phyloP scores from a whole-genome alignment of 768 basidiomycete genomes.

The Psilocybe subaeruginosa region DNA sequence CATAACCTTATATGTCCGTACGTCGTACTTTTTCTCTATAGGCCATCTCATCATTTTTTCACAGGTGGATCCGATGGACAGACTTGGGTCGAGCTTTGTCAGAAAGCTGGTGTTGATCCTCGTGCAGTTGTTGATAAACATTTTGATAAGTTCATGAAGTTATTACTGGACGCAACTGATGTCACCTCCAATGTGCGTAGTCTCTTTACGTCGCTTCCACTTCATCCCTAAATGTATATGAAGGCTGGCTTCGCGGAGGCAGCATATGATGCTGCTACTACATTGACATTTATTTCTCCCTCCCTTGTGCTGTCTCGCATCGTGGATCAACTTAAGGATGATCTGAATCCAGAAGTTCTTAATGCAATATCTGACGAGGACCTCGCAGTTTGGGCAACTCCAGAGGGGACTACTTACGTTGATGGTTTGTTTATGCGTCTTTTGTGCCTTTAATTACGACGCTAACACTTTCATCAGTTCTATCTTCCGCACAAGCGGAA shows the following conservation, averaged over 20 bases:
- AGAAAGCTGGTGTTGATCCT: constrained; percentile 71
- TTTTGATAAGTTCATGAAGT: constrained; percentile 50
- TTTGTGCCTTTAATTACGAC: neutral
- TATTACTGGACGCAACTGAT: constrained; percentile 50
- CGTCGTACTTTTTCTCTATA: constrained; percentile 5
- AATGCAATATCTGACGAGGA: constrained; percentile 72
- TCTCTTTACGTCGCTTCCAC: neutral
- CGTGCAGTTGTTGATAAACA: constrained; percentile 54
- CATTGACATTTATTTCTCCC: constrained; percentile 82
- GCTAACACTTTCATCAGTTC: constrained; percentile 44
- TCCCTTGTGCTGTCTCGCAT: constrained; percentile 65
- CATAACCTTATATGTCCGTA: constrained; percentile 67
- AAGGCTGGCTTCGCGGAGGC: constrained; percentile 64
- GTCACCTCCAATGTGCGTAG: constrained; percentile 48
- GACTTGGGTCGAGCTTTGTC: constrained; percentile 85
- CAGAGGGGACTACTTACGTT: constrained; percentile 77
- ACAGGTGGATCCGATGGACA: constrained; percentile 55
- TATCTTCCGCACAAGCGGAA: constrained; percentile 61
- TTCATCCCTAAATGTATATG: neutral
- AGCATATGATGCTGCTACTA: constrained; percentile 73
- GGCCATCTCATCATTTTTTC: neutral
- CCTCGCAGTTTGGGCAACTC: constrained; percentile 84
- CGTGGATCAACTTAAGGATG: constrained; percentile 63
- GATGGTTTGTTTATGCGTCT: constrained; percentile 58
- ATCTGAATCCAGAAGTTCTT: constrained; percentile 65